Conservation (phyloP, 176 grass and related monocot genomes). For the Oryza coarctata region DNA sequence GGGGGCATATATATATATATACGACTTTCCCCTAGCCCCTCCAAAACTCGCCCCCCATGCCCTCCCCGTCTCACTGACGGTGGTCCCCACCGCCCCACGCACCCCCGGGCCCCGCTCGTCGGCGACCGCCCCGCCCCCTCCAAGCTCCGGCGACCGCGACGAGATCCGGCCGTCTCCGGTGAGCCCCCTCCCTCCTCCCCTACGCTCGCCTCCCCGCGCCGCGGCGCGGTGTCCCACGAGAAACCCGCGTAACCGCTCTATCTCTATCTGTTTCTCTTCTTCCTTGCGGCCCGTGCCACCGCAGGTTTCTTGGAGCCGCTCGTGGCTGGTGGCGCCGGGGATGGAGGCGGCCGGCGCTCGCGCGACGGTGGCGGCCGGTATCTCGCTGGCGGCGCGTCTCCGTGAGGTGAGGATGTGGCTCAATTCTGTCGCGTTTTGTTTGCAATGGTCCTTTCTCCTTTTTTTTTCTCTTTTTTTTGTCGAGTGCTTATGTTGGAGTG, state of each 20-base stretch:
- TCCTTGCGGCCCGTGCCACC: background rate
- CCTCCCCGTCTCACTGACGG: slow-evolving; percentile 47
- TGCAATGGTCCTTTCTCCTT: background rate
- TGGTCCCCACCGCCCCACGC: slow-evolving; percentile 53
- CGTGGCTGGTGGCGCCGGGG: slow-evolving; percentile 31
- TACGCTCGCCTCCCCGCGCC: background rate
- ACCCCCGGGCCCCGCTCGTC: slow-evolving; percentile 20
- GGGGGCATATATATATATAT: slow-evolving; percentile 47
- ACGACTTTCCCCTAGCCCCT: slow-evolving; percentile 15
- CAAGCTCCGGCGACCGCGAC: background rate
- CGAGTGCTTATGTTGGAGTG: background rate
- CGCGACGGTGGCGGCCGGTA: slow-evolving; percentile 35
- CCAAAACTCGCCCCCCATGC: slow-evolving; percentile 32
- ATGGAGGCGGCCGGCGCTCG: slow-evolving; percentile 34
- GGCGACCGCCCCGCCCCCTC: background rate
- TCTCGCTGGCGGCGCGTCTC: slow-evolving; percentile 37
- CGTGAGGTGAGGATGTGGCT: slow-evolving; percentile 1
- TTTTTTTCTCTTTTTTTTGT: background rate
- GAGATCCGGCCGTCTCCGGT: slow-evolving; percentile 33
- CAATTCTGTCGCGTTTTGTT: slow-evolving; percentile 16
- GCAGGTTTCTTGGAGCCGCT: slow-evolving; percentile 40
- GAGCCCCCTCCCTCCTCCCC: background rate
- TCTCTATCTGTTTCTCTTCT: background rate
- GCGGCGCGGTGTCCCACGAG: background rate
- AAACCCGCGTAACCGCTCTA: slow-evolving; percentile 17